Evolutionary conservation across 129 eudicot genomes (phyloP).

Genomic region (Saposhnikovia divaricata): DNA sequence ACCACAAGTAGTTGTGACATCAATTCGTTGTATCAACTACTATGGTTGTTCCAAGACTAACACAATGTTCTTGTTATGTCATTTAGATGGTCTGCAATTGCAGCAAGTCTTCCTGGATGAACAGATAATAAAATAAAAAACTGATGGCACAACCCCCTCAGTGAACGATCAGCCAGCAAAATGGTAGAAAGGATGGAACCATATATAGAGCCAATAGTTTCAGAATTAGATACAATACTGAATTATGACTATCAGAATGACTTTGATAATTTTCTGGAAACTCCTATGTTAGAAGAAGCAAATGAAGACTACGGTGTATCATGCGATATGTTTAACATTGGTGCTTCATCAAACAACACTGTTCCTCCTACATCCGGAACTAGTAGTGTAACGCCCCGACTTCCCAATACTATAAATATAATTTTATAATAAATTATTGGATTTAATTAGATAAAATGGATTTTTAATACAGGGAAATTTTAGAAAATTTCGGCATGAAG

Average conservation of each 20-base stretch:
- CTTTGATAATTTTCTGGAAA: not conserved
- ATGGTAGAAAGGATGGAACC: too few species aligned
- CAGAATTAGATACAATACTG: not conserved
- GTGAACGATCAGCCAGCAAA: conserved; percentile 11
- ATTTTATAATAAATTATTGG: too few species aligned
- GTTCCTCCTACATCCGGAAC: not conserved
- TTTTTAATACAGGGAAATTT: too few species aligned
- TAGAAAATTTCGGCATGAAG: too few species aligned
- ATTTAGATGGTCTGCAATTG: conserved; percentile 41
- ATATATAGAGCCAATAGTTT: not conserved
- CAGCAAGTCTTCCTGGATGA: conserved; percentile 37
- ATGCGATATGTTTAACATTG: not conserved
- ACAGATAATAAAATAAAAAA: conserved; percentile 41
- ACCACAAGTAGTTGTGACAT: too few species aligned
- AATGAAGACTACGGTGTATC: not conserved
- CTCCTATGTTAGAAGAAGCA: not conserved
- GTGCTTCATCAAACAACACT: not conserved
- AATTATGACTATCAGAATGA: not conserved
- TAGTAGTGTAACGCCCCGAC: too few species aligned
- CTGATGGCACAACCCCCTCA: conserved; percentile 30
- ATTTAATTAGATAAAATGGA: too few species aligned
- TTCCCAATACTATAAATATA: too few species aligned
- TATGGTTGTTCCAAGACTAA: not conserved
- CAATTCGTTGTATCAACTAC: not conserved
- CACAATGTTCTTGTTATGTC: not conserved